Conservation (phyloP, 179 eudicot genomes). For the Carnegiea gigantea region DNA sequence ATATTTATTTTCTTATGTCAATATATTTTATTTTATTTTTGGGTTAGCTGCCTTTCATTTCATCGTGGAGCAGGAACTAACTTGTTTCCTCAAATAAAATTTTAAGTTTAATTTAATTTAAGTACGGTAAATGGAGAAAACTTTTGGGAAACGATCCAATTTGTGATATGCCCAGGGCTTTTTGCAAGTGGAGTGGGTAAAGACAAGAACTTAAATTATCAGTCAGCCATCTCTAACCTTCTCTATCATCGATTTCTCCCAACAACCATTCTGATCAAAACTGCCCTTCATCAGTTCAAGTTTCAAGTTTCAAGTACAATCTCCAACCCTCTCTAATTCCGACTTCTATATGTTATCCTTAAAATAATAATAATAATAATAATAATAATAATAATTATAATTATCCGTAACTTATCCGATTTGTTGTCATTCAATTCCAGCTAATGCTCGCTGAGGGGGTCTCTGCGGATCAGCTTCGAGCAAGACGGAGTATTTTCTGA, state of each 20-base stretch:
- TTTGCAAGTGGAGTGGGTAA: no score
- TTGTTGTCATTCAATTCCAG: background rate
- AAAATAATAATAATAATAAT: background rate
- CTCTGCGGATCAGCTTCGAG: slow-evolving; percentile 12
- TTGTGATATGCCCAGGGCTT: no score
- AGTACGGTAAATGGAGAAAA: no score
- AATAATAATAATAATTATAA: no score
- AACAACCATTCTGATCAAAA: background rate
- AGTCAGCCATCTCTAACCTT: background rate
- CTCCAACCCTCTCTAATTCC: background rate
- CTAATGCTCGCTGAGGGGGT: slow-evolving; percentile 7
- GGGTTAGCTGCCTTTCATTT: no score
- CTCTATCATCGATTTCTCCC: background rate
- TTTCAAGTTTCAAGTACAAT: background rate
- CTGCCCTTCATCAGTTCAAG: background rate
- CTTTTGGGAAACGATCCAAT: no score
- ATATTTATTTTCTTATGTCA: no score
- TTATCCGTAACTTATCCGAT: slow-evolving; percentile 4
- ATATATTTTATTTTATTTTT: no score
- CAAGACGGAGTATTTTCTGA: slow-evolving; percentile 11
- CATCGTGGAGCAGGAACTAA: no score
- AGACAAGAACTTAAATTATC: no score
- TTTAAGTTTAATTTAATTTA: no score
- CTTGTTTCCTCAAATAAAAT: no score
- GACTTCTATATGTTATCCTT: background rate